A percentile compares a stretch with the other conserved stretches of the same genome.
Evolutionary conservation across 192 early-diverging fungal species (phyloP).

Genomic region (Coemansia sp.): DNA sequence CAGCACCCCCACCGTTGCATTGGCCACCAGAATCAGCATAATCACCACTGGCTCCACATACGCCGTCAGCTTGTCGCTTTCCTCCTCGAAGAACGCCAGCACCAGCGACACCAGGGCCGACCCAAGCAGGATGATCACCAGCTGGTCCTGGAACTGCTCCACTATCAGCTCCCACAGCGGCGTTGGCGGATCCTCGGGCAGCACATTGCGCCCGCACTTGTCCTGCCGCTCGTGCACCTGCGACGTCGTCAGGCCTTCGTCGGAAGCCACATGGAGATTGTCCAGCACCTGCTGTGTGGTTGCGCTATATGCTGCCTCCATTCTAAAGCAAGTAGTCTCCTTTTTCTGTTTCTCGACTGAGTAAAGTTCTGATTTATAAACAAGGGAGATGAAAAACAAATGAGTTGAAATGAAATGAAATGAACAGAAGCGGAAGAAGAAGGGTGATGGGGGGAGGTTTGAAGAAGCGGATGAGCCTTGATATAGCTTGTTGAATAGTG

Average conservation of each 20-base stretch:
- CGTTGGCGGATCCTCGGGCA: slow-evolving; percentile 87
- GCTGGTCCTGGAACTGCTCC: slow-evolving; percentile 98
- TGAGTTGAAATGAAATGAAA: background rate
- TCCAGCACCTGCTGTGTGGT: slow-evolving; percentile 65
- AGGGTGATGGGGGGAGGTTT: background rate
- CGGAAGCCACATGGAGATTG: slow-evolving; percentile 64
- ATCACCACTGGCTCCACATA: slow-evolving; percentile 99
- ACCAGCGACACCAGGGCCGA: slow-evolving; percentile 93
- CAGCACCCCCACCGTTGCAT: slow-evolving; percentile 94
- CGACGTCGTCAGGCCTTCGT: slow-evolving; percentile 63
- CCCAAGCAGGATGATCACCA: slow-evolving; percentile 90
- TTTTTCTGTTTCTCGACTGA: background rate
- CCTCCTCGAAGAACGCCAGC: slow-evolving; percentile 87
- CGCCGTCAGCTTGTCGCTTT: slow-evolving; percentile 68
- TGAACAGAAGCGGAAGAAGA: slow-evolving; percentile 1
- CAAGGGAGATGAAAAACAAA: too few relatives aligned
- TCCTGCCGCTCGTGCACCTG: slow-evolving; percentile 64
- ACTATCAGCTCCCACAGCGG: slow-evolving; percentile 91
- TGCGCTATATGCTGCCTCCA: slow-evolving; percentile 69
- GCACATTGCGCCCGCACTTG: slow-evolving; percentile 81
- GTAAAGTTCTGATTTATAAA: background rate
- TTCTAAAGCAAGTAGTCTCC: slow-evolving; percentile 14
- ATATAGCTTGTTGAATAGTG: too few relatives aligned
- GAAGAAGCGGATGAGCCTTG: background rate
- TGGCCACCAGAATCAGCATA: slow-evolving; percentile 95